Conservation (phyloP, 1,139 yeast species). For the Debaryomyces robertsiae region DNA sequence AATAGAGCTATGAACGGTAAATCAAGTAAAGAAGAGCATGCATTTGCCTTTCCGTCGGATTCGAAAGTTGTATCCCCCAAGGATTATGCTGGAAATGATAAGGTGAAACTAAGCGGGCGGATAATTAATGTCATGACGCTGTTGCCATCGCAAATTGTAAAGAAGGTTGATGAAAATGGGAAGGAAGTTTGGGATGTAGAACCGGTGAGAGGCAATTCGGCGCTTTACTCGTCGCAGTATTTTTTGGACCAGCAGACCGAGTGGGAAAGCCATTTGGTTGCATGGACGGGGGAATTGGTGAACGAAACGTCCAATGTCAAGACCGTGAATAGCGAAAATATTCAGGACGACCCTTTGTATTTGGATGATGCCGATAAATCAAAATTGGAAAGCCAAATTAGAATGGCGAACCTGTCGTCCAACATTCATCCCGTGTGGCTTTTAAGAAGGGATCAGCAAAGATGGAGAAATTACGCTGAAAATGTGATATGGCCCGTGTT, state of each 20-base stretch:
- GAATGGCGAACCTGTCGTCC: constrained; percentile 46
- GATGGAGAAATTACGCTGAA: constrained; percentile 92
- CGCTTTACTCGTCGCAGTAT: constrained; percentile 73
- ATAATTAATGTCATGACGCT: constrained; percentile 69
- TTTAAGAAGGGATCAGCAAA: constrained; percentile 64
- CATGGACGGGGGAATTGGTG: constrained; percentile 93
- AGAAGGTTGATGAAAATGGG: constrained; percentile 29
- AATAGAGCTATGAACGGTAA: constrained; percentile 7
- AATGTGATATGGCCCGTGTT: constrained; percentile 91
- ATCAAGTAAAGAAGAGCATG: constrained; percentile 13
- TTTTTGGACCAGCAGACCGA: constrained; percentile 65
- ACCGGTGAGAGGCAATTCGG: constrained; percentile 80
- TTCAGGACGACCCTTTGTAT: constrained; percentile 61
- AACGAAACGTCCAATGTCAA: constrained; percentile 29
- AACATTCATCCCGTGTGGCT: constrained; percentile 87
- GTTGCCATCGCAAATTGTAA: constrained; percentile 63
- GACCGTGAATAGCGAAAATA: constrained; percentile 19
- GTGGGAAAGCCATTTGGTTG: constrained; percentile 88
- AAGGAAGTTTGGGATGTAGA: constrained; percentile 55
- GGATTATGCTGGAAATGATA: constrained; percentile 28
- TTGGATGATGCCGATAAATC: constrained; percentile 58
- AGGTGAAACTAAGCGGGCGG: constrained; percentile 57
- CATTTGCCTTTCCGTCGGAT: constrained; percentile 22
- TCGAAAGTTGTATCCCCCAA: constrained; percentile 32
- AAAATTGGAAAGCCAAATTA: constrained; percentile 46